A percentile compares a stretch with the other conserved stretches of the same genome.
Conservation (phyloP, 1,284 basidiomycete genomes). For the Phlebopus sp. region DNA sequence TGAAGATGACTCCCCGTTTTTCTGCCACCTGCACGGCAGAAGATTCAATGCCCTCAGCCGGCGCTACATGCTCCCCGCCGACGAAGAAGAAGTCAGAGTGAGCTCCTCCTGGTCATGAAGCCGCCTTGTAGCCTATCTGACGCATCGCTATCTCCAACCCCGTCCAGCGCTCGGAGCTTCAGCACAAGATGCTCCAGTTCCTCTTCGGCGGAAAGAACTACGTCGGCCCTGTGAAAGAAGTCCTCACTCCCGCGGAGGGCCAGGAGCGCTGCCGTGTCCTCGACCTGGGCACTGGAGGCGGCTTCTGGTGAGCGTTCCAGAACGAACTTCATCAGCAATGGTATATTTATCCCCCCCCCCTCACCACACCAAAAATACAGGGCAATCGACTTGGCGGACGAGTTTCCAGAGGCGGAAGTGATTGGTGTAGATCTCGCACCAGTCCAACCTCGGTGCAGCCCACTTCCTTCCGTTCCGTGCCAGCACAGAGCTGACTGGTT, state of each 20-base stretch:
- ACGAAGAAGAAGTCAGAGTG: constrained; percentile 60
- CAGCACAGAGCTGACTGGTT: constrained; percentile 14
- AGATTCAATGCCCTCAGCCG: constrained; percentile 48
- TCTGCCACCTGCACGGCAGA: constrained; percentile 46
- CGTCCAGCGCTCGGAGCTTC: constrained; percentile 54
- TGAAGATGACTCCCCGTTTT: constrained; percentile 49
- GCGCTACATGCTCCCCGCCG: constrained; percentile 58
- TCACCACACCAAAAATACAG: constrained; percentile 29
- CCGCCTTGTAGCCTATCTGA: not conserved
- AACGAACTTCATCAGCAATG: constrained; percentile 3
- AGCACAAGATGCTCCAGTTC: constrained; percentile 62
- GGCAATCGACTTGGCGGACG: constrained; percentile 67
- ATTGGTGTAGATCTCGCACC: constrained; percentile 68
- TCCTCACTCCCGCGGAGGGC: constrained; percentile 35
- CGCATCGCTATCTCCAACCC: constrained; percentile 5
- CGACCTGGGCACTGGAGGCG: constrained; percentile 65
- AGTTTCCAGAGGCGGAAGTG: constrained; percentile 63
- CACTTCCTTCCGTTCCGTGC: constrained; percentile 9
- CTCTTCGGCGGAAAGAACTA: constrained; percentile 61
- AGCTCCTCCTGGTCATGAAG: constrained; percentile 7
- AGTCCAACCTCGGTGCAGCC: constrained; percentile 58
- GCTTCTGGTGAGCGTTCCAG: constrained; percentile 45
- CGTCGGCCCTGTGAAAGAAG: constrained; percentile 57
- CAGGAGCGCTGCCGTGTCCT: constrained; percentile 44
- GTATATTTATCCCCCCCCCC: constrained; percentile 9